A percentile compares a stretch with the other conserved stretches of the same genome.
Evolutionary conservation across 768 basidiomycete species (phyloP).

Genomic region (Leccinellum albellum): DNA sequence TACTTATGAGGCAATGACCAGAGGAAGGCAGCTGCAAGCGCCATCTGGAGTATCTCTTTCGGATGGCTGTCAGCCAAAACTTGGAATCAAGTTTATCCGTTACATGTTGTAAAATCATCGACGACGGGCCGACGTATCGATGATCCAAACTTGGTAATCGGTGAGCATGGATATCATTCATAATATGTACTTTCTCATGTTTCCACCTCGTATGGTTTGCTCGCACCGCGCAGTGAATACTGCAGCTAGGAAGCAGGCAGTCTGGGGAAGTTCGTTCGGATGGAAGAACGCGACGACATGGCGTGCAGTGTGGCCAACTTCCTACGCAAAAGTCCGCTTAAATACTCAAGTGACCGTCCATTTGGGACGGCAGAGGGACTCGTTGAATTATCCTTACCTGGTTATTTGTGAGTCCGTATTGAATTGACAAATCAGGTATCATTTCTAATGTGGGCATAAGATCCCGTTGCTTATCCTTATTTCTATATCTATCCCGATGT

Average conservation of each 20-base stretch:
- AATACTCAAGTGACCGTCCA: not conserved
- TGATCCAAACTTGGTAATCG: not conserved
- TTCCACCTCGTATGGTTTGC: conserved; percentile 51
- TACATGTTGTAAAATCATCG: conserved; percentile 1
- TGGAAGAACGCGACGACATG: conserved; percentile 16
- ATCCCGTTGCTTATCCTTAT: conserved; percentile 39
- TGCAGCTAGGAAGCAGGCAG: conserved; percentile 43
- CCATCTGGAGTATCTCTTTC: conserved; percentile 17
- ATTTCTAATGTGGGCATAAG: conserved; percentile 30
- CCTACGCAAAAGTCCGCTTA: not conserved
- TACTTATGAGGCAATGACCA: conserved; percentile 5
- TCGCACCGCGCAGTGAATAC: conserved; percentile 40
- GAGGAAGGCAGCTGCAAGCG: conserved; percentile 1
- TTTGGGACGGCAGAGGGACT: conserved; percentile 2
- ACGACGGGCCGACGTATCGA: not conserved
- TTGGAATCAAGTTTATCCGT: conserved; percentile 19
- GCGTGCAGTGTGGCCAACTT: conserved; percentile 18
- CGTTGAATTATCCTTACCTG: conserved; percentile 23
- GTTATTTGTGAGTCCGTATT: conserved; percentile 25
- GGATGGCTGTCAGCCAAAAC: conserved; percentile 18
- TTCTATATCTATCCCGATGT: conserved; percentile 37
- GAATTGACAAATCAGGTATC: not conserved
- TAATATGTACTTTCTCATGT: conserved; percentile 6
- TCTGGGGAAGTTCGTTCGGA: conserved; percentile 28
- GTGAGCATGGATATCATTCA: conserved; percentile 1